A percentile compares a stretch with the other conserved stretches of the same genome.
Conservation (phyloP, 768 basidiomycete species). For the Hypsizygus marmoreus region DNA sequence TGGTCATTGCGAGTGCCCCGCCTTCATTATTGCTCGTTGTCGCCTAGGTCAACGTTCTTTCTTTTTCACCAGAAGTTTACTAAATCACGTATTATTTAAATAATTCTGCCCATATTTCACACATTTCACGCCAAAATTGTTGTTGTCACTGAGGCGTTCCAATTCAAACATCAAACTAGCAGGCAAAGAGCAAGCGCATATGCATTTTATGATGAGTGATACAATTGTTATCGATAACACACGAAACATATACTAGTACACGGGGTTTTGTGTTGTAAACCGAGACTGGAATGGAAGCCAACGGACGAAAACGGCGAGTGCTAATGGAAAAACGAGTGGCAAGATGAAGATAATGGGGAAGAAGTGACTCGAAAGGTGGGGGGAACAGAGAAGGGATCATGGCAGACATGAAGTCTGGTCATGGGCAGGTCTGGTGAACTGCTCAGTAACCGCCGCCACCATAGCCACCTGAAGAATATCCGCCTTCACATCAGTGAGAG, state of each 20-base stretch:
- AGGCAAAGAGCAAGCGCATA: neutral
- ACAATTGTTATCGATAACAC: slow-evolving; percentile 22
- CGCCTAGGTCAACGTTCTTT: too few relatives aligned
- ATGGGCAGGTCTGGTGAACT: neutral
- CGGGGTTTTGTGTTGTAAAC: slow-evolving; percentile 40
- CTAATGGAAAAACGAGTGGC: slow-evolving; percentile 39
- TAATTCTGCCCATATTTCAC: too few relatives aligned
- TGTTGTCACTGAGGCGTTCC: neutral
- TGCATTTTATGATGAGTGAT: slow-evolving; percentile 13
- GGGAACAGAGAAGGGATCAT: too few relatives aligned
- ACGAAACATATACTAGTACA: slow-evolving; percentile 43
- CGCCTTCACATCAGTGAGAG: slow-evolving; percentile 20
- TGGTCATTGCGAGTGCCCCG: too few relatives aligned
- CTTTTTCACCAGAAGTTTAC: too few relatives aligned
- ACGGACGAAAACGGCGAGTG: slow-evolving; percentile 39
- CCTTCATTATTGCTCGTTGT: too few relatives aligned
- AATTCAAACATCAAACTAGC: neutral
- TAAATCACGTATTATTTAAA: too few relatives aligned
- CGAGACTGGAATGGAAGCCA: slow-evolving; percentile 37
- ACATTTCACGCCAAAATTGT: neutral
- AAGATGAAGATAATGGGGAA: slow-evolving; percentile 34
- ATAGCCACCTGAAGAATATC: slow-evolving; percentile 30
- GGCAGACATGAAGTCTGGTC: slow-evolving; percentile 12
- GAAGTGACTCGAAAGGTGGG: slow-evolving; percentile 30
- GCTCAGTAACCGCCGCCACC: slow-evolving; percentile 34